These are phyloP conservation scores for Boletus sensibilis DNA, from an alignment of 768 basidiomycete genomes.

Conservation along the genomic window DNA sequence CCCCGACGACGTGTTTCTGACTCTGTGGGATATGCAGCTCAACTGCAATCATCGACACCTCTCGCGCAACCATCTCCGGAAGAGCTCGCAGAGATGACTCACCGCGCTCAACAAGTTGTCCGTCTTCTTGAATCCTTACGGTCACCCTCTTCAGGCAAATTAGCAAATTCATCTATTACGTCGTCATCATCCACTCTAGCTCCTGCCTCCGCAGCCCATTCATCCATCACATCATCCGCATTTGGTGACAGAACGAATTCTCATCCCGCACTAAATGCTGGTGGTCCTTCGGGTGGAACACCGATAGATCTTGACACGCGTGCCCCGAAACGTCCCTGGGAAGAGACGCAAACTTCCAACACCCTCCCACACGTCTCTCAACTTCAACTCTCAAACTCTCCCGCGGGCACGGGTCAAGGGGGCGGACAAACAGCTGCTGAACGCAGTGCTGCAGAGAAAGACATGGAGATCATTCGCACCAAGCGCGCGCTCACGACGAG, in stretches of 20 bases:
- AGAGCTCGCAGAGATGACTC: conserved; percentile 70
- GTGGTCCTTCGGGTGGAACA: conserved; percentile 20
- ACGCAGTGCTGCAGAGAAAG: conserved; percentile 71
- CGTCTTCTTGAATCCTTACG: conserved; percentile 53
- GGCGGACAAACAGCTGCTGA: conserved; percentile 35
- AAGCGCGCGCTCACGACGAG: conserved; percentile 73
- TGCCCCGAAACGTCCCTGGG: conserved; percentile 78
- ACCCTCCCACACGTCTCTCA: conserved; percentile 24
- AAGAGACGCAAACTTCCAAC: conserved; percentile 43
- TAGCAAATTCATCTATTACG: conserved; percentile 11
- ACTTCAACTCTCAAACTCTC: conserved; percentile 22
- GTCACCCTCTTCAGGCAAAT: conserved; percentile 23
- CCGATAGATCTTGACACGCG: conserved; percentile 38
- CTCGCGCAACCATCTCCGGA: conserved; percentile 50
- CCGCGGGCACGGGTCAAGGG: conserved; percentile 10
- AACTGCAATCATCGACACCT: conserved; percentile 43
- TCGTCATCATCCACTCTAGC: conserved; percentile 15
- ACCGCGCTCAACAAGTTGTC: conserved; percentile 63
- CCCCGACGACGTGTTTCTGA: conserved; percentile 1
- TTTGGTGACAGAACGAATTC: conserved; percentile 23
- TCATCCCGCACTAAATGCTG: conserved; percentile 31
- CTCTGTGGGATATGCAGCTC: conserved; percentile 19
- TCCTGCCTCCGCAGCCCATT: conserved; percentile 11
- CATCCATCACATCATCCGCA: conserved; percentile 19
- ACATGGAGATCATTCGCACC: conserved; percentile 81